Conservation (phyloP, 2,329 filamentous ascomycete species). For the Fusarium humuli region DNA sequence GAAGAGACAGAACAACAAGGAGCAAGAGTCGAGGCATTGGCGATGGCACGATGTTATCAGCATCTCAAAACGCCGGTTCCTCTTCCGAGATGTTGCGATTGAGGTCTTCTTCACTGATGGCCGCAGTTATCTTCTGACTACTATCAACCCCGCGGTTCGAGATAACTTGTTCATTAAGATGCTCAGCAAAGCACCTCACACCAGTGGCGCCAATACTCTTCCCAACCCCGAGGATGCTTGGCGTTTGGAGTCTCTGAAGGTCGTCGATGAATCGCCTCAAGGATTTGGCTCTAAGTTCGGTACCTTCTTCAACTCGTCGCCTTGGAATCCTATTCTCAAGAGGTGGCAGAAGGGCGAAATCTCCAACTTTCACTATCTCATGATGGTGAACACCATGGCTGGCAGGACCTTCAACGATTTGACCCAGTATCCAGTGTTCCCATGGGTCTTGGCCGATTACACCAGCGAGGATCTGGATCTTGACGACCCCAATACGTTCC, state of each 20-base stretch:
- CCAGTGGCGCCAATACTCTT: slow-evolving; percentile 74
- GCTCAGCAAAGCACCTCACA: slow-evolving; percentile 81
- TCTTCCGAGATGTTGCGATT: slow-evolving; percentile 96
- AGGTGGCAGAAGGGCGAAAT: slow-evolving; percentile 95
- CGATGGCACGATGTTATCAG: slow-evolving; percentile 94
- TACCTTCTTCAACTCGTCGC: slow-evolving; percentile 86
- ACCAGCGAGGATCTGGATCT: slow-evolving; percentile 93
- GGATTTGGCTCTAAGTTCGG: slow-evolving; percentile 88
- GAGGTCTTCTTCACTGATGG: slow-evolving; percentile 98
- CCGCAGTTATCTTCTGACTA: slow-evolving; percentile 91
- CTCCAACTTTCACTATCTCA: slow-evolving; percentile 98
- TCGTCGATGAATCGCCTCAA: slow-evolving; percentile 68
- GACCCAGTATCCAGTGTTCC: slow-evolving; percentile 97
- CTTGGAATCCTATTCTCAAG: slow-evolving; percentile 85
- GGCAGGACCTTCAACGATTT: slow-evolving; percentile 97
- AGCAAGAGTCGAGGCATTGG: slow-evolving; percentile 91
- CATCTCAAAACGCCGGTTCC: slow-evolving; percentile 92
- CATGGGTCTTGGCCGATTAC: slow-evolving; percentile 96
- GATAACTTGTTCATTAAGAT: slow-evolving; percentile 86
- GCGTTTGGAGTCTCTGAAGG: slow-evolving; percentile 87
- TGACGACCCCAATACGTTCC: slow-evolving; percentile 83
- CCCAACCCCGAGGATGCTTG: slow-evolving; percentile 88
- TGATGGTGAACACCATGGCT: slow-evolving; percentile 98
- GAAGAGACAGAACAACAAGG: slow-evolving; percentile 68
- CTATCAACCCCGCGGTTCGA: slow-evolving; percentile 77